Percentiles rank a stretch among this genome's conserved stretches.
phyloP scores from a whole-genome alignment of 352 stramenopile genomes.

The Globisporangium nodosum region DNA sequence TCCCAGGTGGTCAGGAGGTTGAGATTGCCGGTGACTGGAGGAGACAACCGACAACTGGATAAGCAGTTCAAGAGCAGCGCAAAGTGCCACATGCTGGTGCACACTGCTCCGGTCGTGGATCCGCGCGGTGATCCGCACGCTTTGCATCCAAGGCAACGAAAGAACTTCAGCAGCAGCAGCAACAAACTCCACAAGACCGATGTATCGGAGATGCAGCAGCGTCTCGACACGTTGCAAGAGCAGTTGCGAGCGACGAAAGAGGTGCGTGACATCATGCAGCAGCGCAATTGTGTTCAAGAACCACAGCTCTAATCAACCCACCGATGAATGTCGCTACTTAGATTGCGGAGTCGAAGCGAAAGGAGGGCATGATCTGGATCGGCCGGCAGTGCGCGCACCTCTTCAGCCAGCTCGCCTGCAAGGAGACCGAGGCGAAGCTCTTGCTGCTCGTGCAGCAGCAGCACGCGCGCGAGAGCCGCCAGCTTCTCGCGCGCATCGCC shows the following conservation, averaged over 20 bases:
- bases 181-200: conserved; percentile 11
- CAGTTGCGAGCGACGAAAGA: conserved; percentile 19
- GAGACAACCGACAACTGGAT: conserved; percentile 8
- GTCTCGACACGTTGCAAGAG: conserved; percentile 22
- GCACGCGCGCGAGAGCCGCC: conserved; percentile 9
- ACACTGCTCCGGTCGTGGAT: conserved; percentile 23
- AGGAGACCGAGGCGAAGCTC: conserved; percentile 41
- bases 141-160: not conserved
- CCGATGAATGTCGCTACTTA: conserved; percentile 4
- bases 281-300: not conserved
- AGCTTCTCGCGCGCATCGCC: conserved; percentile 9
- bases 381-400: conserved; percentile 49
- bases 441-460: conserved; percentile 28
- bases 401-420: conserved; percentile 55
- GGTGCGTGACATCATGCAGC: conserved; percentile 2
- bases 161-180: conserved; percentile 8
- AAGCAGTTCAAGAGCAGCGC: conserved; percentile 28
- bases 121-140: not conserved
- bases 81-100: conserved; percentile 29
- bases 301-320: not conserved
- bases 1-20: not conserved
- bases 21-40: not conserved
- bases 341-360: conserved; percentile 31
- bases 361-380: conserved; percentile 50
- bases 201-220: conserved; percentile 16